A percentile compares a stretch with the other conserved stretches of the same genome.
These are phyloP conservation scores for Myriangium duriaei DNA, from an alignment of 2,329 filamentous ascomycete genomes.

Conservation along the genomic window DNA sequence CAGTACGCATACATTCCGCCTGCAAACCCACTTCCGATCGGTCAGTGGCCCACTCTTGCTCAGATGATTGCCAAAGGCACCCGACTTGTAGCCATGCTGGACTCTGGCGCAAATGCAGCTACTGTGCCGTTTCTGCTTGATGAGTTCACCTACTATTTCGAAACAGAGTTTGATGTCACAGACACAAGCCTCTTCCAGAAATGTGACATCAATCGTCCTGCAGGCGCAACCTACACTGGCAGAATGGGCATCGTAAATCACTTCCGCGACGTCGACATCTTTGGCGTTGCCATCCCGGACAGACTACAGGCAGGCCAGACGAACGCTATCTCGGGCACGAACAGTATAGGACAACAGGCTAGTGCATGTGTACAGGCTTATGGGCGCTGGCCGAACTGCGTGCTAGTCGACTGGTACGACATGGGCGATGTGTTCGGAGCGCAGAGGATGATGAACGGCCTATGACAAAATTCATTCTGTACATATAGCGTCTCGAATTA, in stretches of 20 bases:
- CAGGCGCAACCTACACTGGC: slow-evolving; percentile 24
- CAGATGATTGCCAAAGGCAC: slow-evolving; percentile 30
- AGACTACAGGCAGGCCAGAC: slow-evolving; percentile 26
- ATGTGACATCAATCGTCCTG: slow-evolving; percentile 33
- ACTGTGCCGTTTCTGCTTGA: slow-evolving; percentile 27
- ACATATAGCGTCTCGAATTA: no score
- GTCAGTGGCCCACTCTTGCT: slow-evolving; percentile 31
- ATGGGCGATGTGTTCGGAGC: slow-evolving; percentile 31
- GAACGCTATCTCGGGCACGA: slow-evolving; percentile 33
- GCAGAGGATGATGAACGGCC: slow-evolving; percentile 28
- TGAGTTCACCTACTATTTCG: slow-evolving; percentile 30
- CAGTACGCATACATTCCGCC: slow-evolving; percentile 30
- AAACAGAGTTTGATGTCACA: slow-evolving; percentile 31
- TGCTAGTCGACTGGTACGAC: slow-evolving; percentile 35
- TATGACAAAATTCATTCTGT: no score
- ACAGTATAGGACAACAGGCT: slow-evolving; percentile 33
- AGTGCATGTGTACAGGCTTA: slow-evolving; percentile 27
- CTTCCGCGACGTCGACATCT: slow-evolving; percentile 31
- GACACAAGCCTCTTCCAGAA: slow-evolving; percentile 26
- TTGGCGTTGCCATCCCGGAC: slow-evolving; percentile 33
- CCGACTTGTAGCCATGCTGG: slow-evolving; percentile 33
- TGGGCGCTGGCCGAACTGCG: slow-evolving; percentile 28
- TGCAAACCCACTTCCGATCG: slow-evolving; percentile 19
- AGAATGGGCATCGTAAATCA: slow-evolving; percentile 39
- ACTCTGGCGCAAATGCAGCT: slow-evolving; percentile 27